Percentiles rank a stretch among this genome's conserved stretches.
These are phyloP conservation scores for Antrodiella citrinella DNA, from an alignment of 768 basidiomycete species.

Conservation along the genomic window DNA sequence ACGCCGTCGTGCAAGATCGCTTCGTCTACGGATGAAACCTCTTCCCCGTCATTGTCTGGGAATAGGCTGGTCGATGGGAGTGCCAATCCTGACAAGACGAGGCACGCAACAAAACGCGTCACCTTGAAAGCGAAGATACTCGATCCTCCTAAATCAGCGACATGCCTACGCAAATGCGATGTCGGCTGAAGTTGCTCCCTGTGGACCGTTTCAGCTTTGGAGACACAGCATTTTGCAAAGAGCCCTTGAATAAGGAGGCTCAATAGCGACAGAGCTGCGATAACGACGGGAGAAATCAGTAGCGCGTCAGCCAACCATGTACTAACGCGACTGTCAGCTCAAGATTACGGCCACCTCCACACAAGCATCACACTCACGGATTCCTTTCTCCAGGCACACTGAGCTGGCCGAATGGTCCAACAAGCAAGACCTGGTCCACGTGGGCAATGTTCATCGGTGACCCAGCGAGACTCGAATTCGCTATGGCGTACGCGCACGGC, in stretches of 20 bases:
- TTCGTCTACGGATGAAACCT: not conserved
- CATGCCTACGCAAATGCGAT: not conserved
- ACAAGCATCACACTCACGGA: too few relatives aligned
- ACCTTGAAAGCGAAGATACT: slow-evolving; percentile 8
- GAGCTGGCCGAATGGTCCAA: too few relatives aligned
- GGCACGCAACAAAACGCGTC: not conserved
- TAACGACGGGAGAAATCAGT: not conserved
- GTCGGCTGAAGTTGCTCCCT: not conserved
- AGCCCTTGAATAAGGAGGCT: not conserved
- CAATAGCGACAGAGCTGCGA: not conserved
- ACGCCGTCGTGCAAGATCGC: not conserved
- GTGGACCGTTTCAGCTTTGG: not conserved
- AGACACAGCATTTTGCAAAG: not conserved
- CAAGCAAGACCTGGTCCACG: too few relatives aligned
- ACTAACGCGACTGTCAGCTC: not conserved
- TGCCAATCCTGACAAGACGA: slow-evolving; percentile 2
- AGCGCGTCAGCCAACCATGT: not conserved
- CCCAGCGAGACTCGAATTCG: too few relatives aligned
- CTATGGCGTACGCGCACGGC: too few relatives aligned
- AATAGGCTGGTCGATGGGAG: not conserved
- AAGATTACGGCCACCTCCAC: not conserved
- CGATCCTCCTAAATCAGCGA: slow-evolving; percentile 1
- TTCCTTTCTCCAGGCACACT: too few relatives aligned
- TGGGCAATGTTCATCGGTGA: too few relatives aligned
- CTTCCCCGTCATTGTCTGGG: not conserved